Base-by-base conservation (phyloP, 441 rosid genomes). In the Populus hybrid region DNA sequence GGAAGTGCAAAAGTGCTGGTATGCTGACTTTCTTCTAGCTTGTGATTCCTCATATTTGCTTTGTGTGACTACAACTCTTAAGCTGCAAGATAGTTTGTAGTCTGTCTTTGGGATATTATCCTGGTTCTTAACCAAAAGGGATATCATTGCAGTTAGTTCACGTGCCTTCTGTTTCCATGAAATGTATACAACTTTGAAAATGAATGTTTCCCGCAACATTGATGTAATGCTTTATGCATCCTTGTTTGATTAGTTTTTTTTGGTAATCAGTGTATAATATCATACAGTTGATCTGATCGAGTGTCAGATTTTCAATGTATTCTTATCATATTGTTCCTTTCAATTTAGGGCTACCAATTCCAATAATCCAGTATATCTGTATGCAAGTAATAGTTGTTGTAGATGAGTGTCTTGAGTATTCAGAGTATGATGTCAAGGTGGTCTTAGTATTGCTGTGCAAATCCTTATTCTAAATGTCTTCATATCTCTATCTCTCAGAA, bases 1-100 rank as follows among this genome's bases (percentile, higher is more conserved):
- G 99, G 99, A 76, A 97, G 99, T 77, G 99, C 99, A 32, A 97
- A 97, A 91, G 95, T 89, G 85, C 91, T 97, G 34, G 99, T 95
- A 88, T 79, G 92, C 82, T 67, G 11, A 23, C 23, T 3, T 12
- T 71, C 5, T 14, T 30, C 16, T 65, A 19, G 14, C 65, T 21
- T 34, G 5, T 3, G 3, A 19, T 57, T 23, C 50, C 71, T 40
- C 19, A 11, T 64, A 50, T 9, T 38, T 50, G 26, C 24, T 23
- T 50, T 36, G 38, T 53, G 9, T 67, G 7, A 14, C 23, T 4
- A 10, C 34, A 12, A 34, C 7, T 67, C 69, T 71, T 76, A 69
- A 57, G 38, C 18, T 5, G 21, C 34, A 46, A 35, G 42, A 36
- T 9, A 36, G 24, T 9, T 2, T 70, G 28, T 12, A 9, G 12